Conservation (phyloP, 345 rosid genomes). For the Trapa incisa region DNA sequence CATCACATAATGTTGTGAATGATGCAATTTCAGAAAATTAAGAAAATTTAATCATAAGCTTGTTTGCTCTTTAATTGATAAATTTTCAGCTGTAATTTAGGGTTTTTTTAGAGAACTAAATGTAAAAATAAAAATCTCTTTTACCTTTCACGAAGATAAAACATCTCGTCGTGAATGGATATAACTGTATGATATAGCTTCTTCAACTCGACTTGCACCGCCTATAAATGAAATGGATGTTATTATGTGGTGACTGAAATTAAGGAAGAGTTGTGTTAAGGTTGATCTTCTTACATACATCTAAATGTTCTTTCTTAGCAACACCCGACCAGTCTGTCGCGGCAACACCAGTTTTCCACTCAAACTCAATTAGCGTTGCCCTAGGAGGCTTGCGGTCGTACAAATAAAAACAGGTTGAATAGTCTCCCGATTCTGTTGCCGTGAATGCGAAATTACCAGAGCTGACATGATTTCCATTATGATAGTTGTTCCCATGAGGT, state of each 20-base stretch:
- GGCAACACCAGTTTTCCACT: conserved; percentile 66
- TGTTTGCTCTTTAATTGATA: too few relatives aligned
- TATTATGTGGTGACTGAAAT: background rate
- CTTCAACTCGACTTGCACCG: conserved; percentile 56
- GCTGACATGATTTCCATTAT: conserved; percentile 41
- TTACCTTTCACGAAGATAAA: conserved; percentile 73
- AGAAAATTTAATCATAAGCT: too few relatives aligned
- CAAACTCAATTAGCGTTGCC: conserved; percentile 43
- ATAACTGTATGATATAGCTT: conserved; percentile 41
- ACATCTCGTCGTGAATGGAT: conserved; percentile 76
- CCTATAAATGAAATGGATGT: conserved; percentile 20
- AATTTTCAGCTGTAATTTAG: too few relatives aligned
- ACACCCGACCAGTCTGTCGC: conserved; percentile 70
- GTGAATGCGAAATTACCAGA: conserved; percentile 66
- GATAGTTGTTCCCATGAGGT: conserved; percentile 42
- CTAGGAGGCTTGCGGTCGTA: conserved; percentile 21
- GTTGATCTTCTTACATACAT: conserved; percentile 36
- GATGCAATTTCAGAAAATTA: too few relatives aligned
- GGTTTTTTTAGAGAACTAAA: too few relatives aligned
- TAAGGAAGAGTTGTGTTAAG: background rate
- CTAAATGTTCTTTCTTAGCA: conserved; percentile 61
- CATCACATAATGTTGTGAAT: too few relatives aligned
- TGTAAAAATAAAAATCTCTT: background rate
- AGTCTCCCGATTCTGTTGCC: conserved; percentile 51
- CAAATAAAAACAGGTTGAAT: conserved; percentile 51